phyloP scores from a whole-genome alignment of 371 early-diverging fungal genomes.

The Apophysomyces elegans region DNA sequence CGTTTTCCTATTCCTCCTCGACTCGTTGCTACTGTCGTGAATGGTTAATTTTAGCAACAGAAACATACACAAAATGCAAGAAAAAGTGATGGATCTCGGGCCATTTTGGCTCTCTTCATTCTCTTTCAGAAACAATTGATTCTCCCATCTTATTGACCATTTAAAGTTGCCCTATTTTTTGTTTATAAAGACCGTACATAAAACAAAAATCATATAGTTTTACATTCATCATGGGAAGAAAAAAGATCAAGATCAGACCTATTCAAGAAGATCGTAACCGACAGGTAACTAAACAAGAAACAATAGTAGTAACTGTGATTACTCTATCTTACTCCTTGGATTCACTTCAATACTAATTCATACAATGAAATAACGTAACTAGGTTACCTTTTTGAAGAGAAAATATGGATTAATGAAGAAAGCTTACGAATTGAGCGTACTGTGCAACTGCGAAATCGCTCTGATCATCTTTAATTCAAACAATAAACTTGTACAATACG shows the following conservation, averaged over 20 bases:
- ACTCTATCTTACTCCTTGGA: constrained; percentile 6
- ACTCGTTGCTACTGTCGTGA: not conserved
- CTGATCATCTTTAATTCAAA: constrained; percentile 92
- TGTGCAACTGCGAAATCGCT: constrained; percentile 97
- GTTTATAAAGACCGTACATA: not conserved
- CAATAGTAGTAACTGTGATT: too few relatives aligned
- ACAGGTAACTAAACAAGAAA: constrained; percentile 24
- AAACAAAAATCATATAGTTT: not conserved
- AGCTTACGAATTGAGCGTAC: constrained; percentile 96
- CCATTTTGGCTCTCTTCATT: not conserved
- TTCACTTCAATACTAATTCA: too few relatives aligned
- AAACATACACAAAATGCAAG: constrained; percentile 2
- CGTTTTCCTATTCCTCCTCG: not conserved
- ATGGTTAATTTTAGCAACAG: not conserved
- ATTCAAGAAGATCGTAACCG: constrained; percentile 35
- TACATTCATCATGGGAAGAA: constrained; percentile 32
- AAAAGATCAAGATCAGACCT: constrained; percentile 38
- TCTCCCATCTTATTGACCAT: not conserved
- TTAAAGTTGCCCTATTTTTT: not conserved
- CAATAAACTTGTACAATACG: constrained; percentile 92
- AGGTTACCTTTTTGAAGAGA: constrained; percentile 96
- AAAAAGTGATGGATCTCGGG: not conserved
- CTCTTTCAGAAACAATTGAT: constrained; percentile 6
- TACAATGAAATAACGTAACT: not conserved
- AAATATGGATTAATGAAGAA: constrained; percentile 99